Evolutionary conservation across 208 protist genomes (phyloP).

Genomic region (Crithidia expoeki): DNA sequence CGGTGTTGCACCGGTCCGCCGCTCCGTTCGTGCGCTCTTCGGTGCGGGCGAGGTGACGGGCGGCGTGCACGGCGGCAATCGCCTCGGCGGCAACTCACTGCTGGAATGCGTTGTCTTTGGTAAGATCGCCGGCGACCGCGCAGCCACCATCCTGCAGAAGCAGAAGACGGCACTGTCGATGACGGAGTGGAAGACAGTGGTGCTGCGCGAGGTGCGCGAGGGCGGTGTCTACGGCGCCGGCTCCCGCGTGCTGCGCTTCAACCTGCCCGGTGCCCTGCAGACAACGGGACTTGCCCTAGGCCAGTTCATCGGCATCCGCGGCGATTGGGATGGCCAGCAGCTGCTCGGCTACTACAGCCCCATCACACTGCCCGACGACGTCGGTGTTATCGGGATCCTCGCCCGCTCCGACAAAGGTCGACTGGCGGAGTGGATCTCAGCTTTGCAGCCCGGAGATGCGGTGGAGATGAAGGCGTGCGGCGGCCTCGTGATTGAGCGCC

Average conservation of each 20-base stretch:
- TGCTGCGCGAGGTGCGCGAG: conserved; percentile 55
- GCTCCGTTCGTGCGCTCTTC: conserved; percentile 91
- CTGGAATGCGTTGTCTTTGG: conserved; percentile 84
- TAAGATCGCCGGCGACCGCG: conserved; percentile 75
- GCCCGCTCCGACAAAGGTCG: conserved; percentile 58
- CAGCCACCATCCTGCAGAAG: conserved; percentile 67
- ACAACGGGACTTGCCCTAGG: conserved; percentile 67
- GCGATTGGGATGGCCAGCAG: conserved; percentile 53
- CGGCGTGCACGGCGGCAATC: conserved; percentile 96
- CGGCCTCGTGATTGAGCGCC: conserved; percentile 55
- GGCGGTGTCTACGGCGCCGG: conserved; percentile 47
- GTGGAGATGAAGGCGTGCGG: conserved; percentile 84
- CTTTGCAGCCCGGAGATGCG: conserved; percentile 66
- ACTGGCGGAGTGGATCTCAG: conserved; percentile 61
- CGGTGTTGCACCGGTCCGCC: conserved; percentile 33
- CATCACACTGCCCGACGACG: conserved; percentile 73
- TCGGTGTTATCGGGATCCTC: conserved; percentile 69
- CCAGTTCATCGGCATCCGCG: conserved; percentile 75
- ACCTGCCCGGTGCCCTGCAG: conserved; percentile 76
- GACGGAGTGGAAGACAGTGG: conserved; percentile 45
- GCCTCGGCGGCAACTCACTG: conserved; percentile 97
- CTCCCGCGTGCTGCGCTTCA: conserved; percentile 70
- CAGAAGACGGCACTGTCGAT: conserved; percentile 49
- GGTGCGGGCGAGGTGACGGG: conserved; percentile 97
- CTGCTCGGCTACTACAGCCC: conserved; percentile 77